Evolutionary conservation across 495 filamentous ascomycete genomes (phyloP).

Genomic region (Penicillium waksmanii): DNA sequence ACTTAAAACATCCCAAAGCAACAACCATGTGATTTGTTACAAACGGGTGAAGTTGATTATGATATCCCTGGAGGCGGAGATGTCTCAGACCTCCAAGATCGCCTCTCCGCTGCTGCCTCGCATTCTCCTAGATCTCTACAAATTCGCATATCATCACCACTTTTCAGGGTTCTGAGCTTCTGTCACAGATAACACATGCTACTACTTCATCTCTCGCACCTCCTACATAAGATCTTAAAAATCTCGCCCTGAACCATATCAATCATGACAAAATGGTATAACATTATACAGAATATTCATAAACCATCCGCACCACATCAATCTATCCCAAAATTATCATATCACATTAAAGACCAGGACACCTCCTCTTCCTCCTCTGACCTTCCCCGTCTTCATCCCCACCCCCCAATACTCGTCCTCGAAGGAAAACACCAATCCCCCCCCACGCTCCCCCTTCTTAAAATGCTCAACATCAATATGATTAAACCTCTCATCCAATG

Average conservation of each 20-base stretch:
- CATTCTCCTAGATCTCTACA: too few species aligned
- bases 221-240: neutral
- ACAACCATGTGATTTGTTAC: too few species aligned
- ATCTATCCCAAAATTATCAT: constrained; percentile 5
- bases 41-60: too few species aligned
- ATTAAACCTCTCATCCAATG: constrained; percentile 78
- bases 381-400: neutral
- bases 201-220: neutral
- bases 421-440: constrained; percentile 47
- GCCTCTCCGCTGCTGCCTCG: too few species aligned
- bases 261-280: constrained; percentile 3
- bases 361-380: constrained; percentile 34
- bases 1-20: too few species aligned
- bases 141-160: too few species aligned
- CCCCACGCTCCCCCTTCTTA: constrained; percentile 52
- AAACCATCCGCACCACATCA: too few species aligned
- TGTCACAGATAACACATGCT: too few species aligned
- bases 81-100: too few species aligned
- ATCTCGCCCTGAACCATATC: neutral
- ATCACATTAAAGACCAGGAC: constrained; percentile 7
- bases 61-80: too few species aligned
- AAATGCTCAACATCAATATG: constrained; percentile 84
- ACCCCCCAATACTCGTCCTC: neutral
- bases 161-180: too few species aligned
- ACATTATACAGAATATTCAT: constrained; percentile 17